A percentile compares a stretch with the other conserved stretches of the same genome.
These are phyloP conservation scores for Dipsacomyces acuminosporus DNA, from an alignment of 371 early-diverging fungal genomes.

Conservation along the genomic window DNA sequence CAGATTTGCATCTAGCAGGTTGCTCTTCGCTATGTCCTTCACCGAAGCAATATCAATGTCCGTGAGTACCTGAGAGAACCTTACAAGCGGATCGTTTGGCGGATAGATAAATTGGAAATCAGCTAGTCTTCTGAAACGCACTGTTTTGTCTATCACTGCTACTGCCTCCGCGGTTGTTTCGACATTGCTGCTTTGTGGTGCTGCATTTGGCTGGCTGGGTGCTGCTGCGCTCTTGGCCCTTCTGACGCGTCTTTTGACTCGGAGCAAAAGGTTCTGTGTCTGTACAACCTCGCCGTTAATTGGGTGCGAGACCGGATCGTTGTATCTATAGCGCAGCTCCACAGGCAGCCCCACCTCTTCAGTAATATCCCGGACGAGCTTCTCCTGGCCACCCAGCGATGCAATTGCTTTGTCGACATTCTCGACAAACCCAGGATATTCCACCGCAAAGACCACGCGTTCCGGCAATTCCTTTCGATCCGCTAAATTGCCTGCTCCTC, in stretches of 20 bases:
- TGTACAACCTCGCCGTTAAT: conserved; percentile 52
- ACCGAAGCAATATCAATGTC: conserved; percentile 18
- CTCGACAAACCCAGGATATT: conserved; percentile 55
- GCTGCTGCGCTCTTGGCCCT: conserved; percentile 4
- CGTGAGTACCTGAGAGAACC: conserved; percentile 2
- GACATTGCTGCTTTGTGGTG: not conserved
- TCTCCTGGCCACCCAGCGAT: conserved; percentile 52
- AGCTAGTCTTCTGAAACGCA: conserved; percentile 41
- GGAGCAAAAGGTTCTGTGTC: conserved; percentile 54
- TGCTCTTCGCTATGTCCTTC: conserved; percentile 15
- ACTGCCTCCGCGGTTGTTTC: conserved; percentile 19
- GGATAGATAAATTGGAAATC: conserved; percentile 32
- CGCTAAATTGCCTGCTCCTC: too few species aligned
- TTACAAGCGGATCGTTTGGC: conserved; percentile 20
- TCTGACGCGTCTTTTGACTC: conserved; percentile 48
- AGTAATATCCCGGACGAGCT: conserved; percentile 38
- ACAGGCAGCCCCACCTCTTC: conserved; percentile 25
- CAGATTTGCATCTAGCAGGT: conserved; percentile 6
- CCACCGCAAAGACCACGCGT: conserved; percentile 49
- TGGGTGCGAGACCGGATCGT: conserved; percentile 53
- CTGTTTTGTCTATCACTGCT: conserved; percentile 42
- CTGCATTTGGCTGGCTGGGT: not conserved
- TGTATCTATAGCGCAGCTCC: conserved; percentile 52
- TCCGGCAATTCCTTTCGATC: conserved; percentile 34
- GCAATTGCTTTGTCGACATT: conserved; percentile 44